Base-by-base conservation (phyloP, 139 green algal genomes). In the Volvox africanus region DNA sequence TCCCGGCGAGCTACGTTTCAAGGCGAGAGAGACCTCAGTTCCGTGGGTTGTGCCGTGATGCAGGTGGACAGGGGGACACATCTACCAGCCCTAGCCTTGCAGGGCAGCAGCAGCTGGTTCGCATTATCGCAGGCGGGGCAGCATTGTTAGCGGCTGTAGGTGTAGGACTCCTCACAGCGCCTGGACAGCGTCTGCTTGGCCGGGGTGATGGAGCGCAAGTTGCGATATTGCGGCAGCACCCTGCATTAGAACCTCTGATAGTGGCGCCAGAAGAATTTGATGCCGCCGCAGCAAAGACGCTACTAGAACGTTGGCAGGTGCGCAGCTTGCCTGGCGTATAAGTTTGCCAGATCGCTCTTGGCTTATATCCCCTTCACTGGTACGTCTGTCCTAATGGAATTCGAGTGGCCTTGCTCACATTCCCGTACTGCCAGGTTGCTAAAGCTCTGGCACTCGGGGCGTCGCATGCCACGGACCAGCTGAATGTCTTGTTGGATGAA, bases 401-500 rank as follows among this genome's bases (percentile, higher is more conserved):
- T 55, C 5, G 44, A 55, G 44, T 55, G 44, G 44, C 9, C 44
- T 55, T 55, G 44, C 44, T 55, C 44, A 14, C 44, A 55, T 9
- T 9, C 44, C 44, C 9, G 44, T 5, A 32, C 67, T 86, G 55
- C 82, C 93, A 97, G 95, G 88, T 67, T 17, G 94, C 92, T 18
- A 98, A 98, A 91, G 89, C 94, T 18, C 79, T 87, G n/a, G 96
- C 93, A 0, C 91, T 98, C 91, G 96, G 96, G 0, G 91, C 95
- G 0, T 33, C 80, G 19, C 92, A 97, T 71, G 77, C 90, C 14
- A 88, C 71, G 0, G 44, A 67, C 1, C 32, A 67, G n/a, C 93
- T 97, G 79, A 6, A 37, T 1, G 18, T 78, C 21, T 73, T 97
- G n/a, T 85, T 97, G 62, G 90, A 89, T 1, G 94, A 96, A 50